Conservation (phyloP, 2,329 filamentous ascomycete genomes). For the Ophiobolus disseminans region DNA sequence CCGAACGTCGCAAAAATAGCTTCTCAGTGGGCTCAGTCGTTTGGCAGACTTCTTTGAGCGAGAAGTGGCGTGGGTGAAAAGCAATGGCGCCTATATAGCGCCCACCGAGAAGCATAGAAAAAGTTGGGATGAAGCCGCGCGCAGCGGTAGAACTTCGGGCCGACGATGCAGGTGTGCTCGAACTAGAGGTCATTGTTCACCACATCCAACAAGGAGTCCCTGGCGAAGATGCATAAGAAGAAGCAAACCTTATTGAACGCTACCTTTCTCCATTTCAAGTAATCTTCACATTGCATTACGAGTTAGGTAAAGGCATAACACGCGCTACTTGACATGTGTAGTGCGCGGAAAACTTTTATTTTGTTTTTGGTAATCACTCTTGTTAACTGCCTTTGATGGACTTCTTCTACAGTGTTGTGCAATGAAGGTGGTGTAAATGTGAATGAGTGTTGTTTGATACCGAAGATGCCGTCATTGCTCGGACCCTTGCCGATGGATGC, state of each 20-base stretch:
- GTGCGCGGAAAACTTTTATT: too few relatives aligned
- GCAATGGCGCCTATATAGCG: slow-evolving; percentile 1
- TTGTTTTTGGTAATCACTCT: too few relatives aligned
- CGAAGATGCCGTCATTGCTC: slow-evolving; percentile 30
- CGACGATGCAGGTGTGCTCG: background rate
- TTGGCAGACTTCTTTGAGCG: background rate
- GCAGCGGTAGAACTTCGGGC: background rate
- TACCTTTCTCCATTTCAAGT: too few relatives aligned
- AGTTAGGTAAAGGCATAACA: too few relatives aligned
- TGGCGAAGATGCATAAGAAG: too few relatives aligned
- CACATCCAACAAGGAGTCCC: background rate
- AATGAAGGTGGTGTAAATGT: too few relatives aligned
- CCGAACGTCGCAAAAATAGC: background rate
- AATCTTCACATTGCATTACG: too few relatives aligned
- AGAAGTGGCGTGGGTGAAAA: background rate
- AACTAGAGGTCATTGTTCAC: slow-evolving; percentile 2
- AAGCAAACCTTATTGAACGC: too few relatives aligned
- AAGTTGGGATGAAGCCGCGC: background rate
- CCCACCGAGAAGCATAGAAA: background rate
- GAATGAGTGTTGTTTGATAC: slow-evolving; percentile 3
- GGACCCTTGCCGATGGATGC: slow-evolving; percentile 17
- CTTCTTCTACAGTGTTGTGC: too few relatives aligned
- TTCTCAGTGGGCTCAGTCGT: background rate
- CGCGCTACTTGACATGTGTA: too few relatives aligned
- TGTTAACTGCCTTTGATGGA: too few relatives aligned